phyloP scores from a whole-genome alignment of 371 early-diverging fungal genomes.

The Synchytrium microbalum region DNA sequence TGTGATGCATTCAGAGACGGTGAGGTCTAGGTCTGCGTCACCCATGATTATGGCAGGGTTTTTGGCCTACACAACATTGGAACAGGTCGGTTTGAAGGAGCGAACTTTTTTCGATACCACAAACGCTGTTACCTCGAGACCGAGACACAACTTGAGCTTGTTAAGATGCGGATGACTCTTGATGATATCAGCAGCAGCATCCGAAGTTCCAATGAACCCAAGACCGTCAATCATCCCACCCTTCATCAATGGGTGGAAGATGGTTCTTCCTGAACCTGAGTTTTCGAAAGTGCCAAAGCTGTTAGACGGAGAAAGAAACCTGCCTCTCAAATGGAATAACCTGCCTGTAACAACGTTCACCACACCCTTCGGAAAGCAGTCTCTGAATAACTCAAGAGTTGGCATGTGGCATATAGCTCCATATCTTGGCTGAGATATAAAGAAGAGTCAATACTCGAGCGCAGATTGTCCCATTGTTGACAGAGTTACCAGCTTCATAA shows the following conservation, averaged over 20 bases:
- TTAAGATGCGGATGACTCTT: slow-evolving; percentile 4
- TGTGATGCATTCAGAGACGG: not conserved
- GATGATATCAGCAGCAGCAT: slow-evolving; percentile 5
- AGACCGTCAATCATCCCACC: slow-evolving; percentile 7
- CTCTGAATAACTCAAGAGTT: not conserved
- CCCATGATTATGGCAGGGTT: not conserved
- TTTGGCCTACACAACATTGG: too few species aligned
- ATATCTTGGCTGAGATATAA: not conserved
- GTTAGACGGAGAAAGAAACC: too few species aligned
- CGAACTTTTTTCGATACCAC: too few species aligned
- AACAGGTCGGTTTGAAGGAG: too few species aligned
- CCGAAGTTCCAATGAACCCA: slow-evolving; percentile 7
- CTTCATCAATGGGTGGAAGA: slow-evolving; percentile 4
- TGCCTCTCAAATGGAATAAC: too few species aligned
- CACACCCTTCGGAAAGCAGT: slow-evolving; percentile 2
- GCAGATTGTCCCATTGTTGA: not conserved
- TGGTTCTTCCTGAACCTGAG: not conserved
- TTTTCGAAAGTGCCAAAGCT: too few species aligned
- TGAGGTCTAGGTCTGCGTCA: not conserved
- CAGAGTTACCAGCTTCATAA: slow-evolving; percentile 3
- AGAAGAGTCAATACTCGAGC: not conserved
- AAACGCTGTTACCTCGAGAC: too few species aligned
- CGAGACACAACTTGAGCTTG: not conserved
- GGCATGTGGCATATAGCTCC: not conserved
- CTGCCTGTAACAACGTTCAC: not conserved